Evolutionary conservation across 352 stramenopile species (phyloP), one percentile per base, ranked within the genome.

Genomic region (Nothophytophthora sp.): DNA sequence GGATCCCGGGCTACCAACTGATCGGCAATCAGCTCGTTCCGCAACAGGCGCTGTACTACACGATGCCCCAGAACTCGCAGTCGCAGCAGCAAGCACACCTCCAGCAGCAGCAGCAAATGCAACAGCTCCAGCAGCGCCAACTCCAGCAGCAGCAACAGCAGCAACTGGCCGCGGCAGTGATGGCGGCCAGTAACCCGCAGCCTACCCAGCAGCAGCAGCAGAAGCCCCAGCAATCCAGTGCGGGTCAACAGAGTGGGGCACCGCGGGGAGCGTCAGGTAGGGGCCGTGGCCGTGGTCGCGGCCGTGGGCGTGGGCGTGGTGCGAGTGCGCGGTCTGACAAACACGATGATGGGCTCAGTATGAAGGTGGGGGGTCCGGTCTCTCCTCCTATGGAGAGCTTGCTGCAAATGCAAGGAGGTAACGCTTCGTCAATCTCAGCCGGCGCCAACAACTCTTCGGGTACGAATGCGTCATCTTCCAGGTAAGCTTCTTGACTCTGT

Each of bases 11-110:
- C 15, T 90, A 88, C 30, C 76, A 90, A 49, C 42, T 90, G 16
- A 73, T 88, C 0, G 73, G 70, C 18, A 87, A 86, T 45, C 79
- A 88, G 43, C 61, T 88, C 10, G 46, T 85, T 8, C 71, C 73
- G 27, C 69, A 80, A 25, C 79, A 88, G 35, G 61, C 68, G 13
- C 28, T 88, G 16, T 88, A 87, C 28, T 90, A 88, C 53, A 41
- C 60, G 36, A 79, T 77, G 52, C 41, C 63, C 2, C 76, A 80
- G 18, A 63, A 33, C 16, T 13, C 40, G 2, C 63, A 82, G 47
- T 57, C 63, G 15, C 72, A 82, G 54, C 63, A 73, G 35, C 71
- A 83, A 54, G 50, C 59, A 16, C 71, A 81, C 13, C 59, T 76
- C 22, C 63, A 73, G 16, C 57, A 82, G 25, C 57, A 72, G 20